Conservation (phyloP, 2,329 filamentous ascomycete species). For the Ceratocystis destructans region DNA sequence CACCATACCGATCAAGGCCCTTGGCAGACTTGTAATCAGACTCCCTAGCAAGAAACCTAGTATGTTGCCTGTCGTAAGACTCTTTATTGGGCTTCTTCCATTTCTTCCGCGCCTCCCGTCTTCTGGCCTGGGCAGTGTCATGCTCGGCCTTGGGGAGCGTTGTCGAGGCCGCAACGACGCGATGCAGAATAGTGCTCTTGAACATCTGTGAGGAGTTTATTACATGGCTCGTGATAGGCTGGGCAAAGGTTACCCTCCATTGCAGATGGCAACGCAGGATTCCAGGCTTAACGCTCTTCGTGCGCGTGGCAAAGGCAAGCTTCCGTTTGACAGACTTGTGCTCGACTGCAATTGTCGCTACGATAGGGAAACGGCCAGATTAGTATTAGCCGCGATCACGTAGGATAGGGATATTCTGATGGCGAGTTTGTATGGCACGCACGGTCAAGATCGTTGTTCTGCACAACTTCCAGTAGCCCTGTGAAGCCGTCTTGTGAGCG, state of each 20-base stretch:
- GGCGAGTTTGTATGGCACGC: background rate
- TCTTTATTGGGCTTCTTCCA: background rate
- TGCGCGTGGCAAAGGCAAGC: constrained; percentile 2
- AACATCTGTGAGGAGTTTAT: background rate
- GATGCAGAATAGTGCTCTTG: background rate
- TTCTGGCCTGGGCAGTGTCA: background rate
- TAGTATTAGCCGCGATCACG: background rate
- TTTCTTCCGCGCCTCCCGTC: background rate
- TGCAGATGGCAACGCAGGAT: constrained; percentile 9
- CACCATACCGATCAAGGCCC: background rate
- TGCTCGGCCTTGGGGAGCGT: background rate
- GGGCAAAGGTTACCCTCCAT: constrained; percentile 16
- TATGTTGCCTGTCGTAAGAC: constrained; percentile 1
- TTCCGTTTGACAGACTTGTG: constrained; percentile 4
- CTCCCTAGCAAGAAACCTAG: background rate
- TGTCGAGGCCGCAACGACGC: background rate
- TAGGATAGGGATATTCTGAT: background rate
- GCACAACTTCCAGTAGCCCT: constrained; percentile 7
- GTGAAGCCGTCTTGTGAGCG: constrained; percentile 10
- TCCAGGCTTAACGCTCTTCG: constrained; percentile 2
- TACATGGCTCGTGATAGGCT: background rate
- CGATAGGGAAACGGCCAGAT: background rate
- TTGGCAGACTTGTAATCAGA: background rate
- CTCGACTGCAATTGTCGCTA: constrained; percentile 8
- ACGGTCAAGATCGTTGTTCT: background rate